These are phyloP conservation scores for Apium graveolens DNA, from an alignment of 129 eudicot genomes.

Conservation along the genomic window DNA sequence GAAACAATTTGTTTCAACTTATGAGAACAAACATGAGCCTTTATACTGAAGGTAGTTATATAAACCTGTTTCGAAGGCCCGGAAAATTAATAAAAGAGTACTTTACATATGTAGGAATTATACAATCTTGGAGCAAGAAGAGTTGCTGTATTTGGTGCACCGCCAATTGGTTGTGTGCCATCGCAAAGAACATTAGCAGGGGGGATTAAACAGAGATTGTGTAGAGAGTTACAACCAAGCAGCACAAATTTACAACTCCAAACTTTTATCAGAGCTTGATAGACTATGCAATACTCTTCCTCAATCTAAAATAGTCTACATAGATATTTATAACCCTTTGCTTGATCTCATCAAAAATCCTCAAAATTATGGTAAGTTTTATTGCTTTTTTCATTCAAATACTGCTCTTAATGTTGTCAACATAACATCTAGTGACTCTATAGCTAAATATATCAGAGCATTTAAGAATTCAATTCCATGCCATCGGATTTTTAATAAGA, in stretches of 20 bases:
- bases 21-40: too few species aligned
- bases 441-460: too few species aligned
- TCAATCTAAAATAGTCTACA: conserved; percentile 11
- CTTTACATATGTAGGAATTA: neutral
- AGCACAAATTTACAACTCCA: neutral
- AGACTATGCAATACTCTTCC: neutral
- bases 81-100: neutral
- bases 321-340: conserved; percentile 17
- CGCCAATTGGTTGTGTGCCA: conserved; percentile 7
- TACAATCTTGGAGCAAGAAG: conserved; percentile 1
- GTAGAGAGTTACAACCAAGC: neutral
- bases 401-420: neutral
- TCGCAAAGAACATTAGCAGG: neutral
- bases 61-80: neutral
- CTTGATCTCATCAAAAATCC: conserved; percentile 22
- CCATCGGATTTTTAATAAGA: neutral
- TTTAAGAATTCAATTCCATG: neutral
- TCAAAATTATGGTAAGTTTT: conserved; percentile 20
- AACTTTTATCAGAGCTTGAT: neutral
- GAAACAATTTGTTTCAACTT: too few species aligned
- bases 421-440: neutral
- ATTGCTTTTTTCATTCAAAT: neutral
- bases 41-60: too few species aligned
- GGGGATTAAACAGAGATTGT: neutral
- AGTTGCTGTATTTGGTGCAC: neutral